Evolutionary conservation across 768 basidiomycete genomes (phyloP).

Genomic region (Naganishia onofrii): DNA sequence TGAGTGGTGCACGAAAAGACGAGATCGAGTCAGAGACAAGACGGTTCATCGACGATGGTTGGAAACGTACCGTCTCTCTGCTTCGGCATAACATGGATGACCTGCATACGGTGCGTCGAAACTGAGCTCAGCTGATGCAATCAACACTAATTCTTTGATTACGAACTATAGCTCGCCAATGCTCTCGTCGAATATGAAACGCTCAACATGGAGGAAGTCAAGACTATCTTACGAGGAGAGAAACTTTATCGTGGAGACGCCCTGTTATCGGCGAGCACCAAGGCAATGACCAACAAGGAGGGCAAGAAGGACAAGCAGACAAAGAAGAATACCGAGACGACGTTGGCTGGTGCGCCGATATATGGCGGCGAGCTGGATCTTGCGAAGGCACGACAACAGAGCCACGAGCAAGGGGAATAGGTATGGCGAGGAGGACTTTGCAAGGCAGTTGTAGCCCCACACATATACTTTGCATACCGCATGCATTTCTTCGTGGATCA

Average conservation of each 20-base stretch:
- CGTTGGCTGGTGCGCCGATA: constrained; percentile 19
- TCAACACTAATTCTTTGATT: background rate
- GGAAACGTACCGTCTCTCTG: constrained; percentile 64
- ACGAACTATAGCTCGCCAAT: constrained; percentile 65
- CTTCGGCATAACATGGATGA: constrained; percentile 69
- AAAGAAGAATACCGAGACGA: constrained; percentile 22
- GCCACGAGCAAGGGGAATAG: constrained; percentile 15
- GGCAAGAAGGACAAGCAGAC: constrained; percentile 22
- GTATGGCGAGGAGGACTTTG: background rate
- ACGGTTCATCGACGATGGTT: constrained; percentile 69
- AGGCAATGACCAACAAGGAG: background rate
- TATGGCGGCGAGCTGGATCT: constrained; percentile 21
- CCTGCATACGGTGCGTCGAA: constrained; percentile 59
- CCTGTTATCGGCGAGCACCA: background rate
- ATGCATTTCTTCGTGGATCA: background rate
- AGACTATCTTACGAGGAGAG: constrained; percentile 78
- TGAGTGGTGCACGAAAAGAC: constrained; percentile 73
- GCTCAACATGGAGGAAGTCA: constrained; percentile 78
- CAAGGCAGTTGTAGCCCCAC: background rate
- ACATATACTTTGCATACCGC: too few species aligned
- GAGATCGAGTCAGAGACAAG: constrained; percentile 85
- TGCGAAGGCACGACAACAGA: constrained; percentile 13
- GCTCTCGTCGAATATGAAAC: constrained; percentile 96
- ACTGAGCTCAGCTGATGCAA: constrained; percentile 14
- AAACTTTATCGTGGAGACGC: constrained; percentile 45